Evolutionary conservation across 2,329 filamentous ascomycete species (phyloP).

Genomic region (Ceratocystis cubensis): DNA sequence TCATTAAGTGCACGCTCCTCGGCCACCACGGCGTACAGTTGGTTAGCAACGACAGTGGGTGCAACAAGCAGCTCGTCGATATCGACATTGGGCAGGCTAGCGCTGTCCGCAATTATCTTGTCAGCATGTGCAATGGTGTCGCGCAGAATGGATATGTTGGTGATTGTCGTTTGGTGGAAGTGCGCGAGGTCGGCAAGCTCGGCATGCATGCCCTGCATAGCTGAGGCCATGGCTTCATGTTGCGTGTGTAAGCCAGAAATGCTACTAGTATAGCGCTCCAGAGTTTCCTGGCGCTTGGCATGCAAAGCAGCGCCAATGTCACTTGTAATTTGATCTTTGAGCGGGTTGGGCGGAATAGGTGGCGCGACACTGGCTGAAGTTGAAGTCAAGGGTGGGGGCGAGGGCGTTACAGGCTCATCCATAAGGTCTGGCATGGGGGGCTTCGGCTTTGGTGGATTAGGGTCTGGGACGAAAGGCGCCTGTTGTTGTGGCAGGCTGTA

Average conservation of each 20-base stretch:
- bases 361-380: constrained; percentile 40
- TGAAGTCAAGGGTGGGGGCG: constrained; percentile 37
- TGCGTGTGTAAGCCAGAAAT: constrained; percentile 68
- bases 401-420: constrained; percentile 43
- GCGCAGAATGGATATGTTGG: constrained; percentile 67
- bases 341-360: constrained; percentile 86
- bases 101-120: constrained; percentile 59
- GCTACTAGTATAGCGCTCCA: constrained; percentile 60
- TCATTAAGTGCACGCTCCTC: constrained; percentile 82
- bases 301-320: constrained; percentile 61
- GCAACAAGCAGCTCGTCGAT: constrained; percentile 90
- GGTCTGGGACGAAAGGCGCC: constrained; percentile 22
- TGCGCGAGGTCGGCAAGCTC: constrained; percentile 62
- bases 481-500: neutral
- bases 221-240: constrained; percentile 58
- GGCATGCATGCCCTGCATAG: constrained; percentile 55
- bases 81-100: constrained; percentile 54
- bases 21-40: constrained; percentile 77
- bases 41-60: constrained; percentile 81
- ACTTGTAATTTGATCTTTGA: constrained; percentile 76
- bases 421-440: constrained; percentile 43
- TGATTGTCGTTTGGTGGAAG: constrained; percentile 56
- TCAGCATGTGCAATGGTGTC: constrained; percentile 70
- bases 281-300: constrained; percentile 54
- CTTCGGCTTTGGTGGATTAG: constrained; percentile 27